Conservation (phyloP, 2,329 filamentous ascomycete species). For the Calonectria pseudoturangicola region DNA sequence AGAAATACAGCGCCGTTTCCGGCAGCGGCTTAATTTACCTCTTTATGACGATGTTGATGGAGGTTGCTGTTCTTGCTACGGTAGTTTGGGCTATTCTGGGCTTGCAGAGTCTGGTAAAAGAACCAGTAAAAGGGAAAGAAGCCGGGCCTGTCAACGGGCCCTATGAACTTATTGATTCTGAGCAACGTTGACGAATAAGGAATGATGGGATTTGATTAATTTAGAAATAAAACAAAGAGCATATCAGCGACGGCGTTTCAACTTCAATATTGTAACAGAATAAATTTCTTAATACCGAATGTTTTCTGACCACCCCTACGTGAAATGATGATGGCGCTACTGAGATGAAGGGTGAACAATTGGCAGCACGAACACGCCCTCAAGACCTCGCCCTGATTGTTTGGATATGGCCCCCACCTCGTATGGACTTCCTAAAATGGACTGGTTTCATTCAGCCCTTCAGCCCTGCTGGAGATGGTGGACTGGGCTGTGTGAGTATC, state of each 20-base stretch:
- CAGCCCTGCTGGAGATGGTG: background rate
- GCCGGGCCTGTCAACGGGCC: background rate
- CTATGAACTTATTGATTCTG: background rate
- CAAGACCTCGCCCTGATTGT: too few species aligned
- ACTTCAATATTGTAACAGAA: background rate
- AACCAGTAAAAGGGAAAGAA: background rate
- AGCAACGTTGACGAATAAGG: background rate
- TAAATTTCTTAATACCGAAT: background rate
- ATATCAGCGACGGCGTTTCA: background rate
- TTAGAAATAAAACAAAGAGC: too few species aligned
- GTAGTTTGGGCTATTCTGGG: slow-evolving; percentile 1
- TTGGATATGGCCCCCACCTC: background rate
- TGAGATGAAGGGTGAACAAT: background rate
- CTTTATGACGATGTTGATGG: slow-evolving; percentile 4
- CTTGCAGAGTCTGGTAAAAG: background rate
- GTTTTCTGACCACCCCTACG: background rate
- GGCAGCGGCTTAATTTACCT: background rate
- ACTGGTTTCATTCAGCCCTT: background rate
- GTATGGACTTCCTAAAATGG: slow-evolving; percentile 1
- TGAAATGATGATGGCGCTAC: background rate
- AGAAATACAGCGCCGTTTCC: slow-evolving; percentile 1
- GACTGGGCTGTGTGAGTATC: background rate
- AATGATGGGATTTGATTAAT: too few species aligned
- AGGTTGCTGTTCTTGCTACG: background rate
- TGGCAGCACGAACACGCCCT: too few species aligned